Conservation (phyloP, 139 green algal genomes). For the Chlamydomonas eustigma region DNA sequence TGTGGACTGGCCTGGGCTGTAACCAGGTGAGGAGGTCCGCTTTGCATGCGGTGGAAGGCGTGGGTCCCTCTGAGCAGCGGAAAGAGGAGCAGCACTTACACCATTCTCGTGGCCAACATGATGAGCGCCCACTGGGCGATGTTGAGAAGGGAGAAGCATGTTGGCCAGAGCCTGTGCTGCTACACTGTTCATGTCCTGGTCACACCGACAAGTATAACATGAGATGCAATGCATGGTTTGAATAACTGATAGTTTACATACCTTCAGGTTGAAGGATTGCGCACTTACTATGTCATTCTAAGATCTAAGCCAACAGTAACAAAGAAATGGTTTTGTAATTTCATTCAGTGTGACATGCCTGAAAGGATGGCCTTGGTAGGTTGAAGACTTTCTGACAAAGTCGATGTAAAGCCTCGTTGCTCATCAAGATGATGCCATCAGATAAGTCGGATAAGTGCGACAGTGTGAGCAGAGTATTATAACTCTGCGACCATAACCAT, state of each 20-base stretch:
- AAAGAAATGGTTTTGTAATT: too few relatives aligned
- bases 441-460: conserved; percentile 47
- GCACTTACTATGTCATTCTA: too few relatives aligned
- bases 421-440: conserved; percentile 62
- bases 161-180: conserved; percentile 49
- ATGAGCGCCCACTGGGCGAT: not conserved
- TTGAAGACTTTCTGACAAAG: conserved; percentile 41
- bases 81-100: too few relatives aligned
- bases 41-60: not conserved
- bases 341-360: conserved; percentile 23
- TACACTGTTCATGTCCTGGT: conserved; percentile 72
- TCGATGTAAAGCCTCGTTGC: conserved; percentile 58
- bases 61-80: too few relatives aligned
- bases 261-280: too few relatives aligned
- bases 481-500: too few relatives aligned
- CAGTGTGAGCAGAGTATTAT: conserved; percentile 81
- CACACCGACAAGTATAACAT: too few relatives aligned
- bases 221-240: too few relatives aligned
- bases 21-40: too few relatives aligned
- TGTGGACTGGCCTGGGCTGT: not conserved
- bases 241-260: too few relatives aligned
- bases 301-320: too few relatives aligned
- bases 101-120: too few relatives aligned
- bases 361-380: conserved; percentile 55
- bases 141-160: conserved; percentile 47